Evolutionary conservation across 2,329 filamentous ascomycete genomes (phyloP), one percentile per base, ranked within the genome.

Genomic region (Aaosphaeria arxii): DNA sequence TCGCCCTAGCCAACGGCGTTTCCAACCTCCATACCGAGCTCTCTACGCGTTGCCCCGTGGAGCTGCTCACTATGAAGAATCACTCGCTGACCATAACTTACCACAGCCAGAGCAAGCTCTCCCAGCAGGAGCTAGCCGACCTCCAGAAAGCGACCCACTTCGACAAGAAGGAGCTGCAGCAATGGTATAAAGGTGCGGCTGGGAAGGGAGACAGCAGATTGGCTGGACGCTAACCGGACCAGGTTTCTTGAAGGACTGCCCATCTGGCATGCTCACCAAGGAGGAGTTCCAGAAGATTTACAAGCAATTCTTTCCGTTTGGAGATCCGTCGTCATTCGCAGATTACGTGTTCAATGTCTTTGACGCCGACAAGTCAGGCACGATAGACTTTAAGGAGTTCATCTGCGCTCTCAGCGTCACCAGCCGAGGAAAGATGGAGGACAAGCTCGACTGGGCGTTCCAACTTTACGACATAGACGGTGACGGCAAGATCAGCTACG

Each of bases 281-380:
- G 88, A 95, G 68, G 94, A 99, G 74, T 99, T 99, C 73, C 94
- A 97, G 74, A 97, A 97, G 77, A 99, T 99, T 66, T 99, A 99
- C 76, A 89, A 94, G 63, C 94, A 97, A 73, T 99, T 99, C 82
- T 99, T 99, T 74, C 94, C 94, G 11, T 97, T 97, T 66, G 94
- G 94, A 59, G 94, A 99, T 71, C 94, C 94, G 4, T 95, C 90
- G 29, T 94, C 89, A 3, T 99, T 99, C 70, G 94, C 94, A 70
- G 92, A 97, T 75, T 97, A 97, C 71, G 94, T 99, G 53, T 99
- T 99, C 78, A 96, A 96, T 63, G 94, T 99, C 36, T 99, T 99
- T 72, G 94, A 99, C 72, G 88, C 89, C 68, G 94, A 99, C 75
- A 95, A 95, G 67, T 96, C 90, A 40, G 94, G 94, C 58, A 92